Evolutionary conservation across 1,284 basidiomycete species (phyloP).

Genomic region (Apiotrichum domesticum): DNA sequence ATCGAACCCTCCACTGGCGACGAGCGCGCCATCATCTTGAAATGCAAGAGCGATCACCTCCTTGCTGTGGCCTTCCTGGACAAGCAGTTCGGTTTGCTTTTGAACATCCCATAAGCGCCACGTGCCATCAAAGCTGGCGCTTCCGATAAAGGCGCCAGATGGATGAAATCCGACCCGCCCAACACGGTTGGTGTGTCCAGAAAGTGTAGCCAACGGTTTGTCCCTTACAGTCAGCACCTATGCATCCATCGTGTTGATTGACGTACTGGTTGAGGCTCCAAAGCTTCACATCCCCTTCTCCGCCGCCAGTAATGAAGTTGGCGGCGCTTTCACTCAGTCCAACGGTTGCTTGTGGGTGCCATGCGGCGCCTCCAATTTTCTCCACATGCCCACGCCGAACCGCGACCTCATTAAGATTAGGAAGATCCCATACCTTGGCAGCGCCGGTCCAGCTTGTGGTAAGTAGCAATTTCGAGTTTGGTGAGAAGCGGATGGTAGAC

Average conservation of each 20-base stretch:
- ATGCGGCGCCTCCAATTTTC: constrained; percentile 88
- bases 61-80: constrained; percentile 96
- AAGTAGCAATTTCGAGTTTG: constrained; percentile 77
- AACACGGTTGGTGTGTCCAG: constrained; percentile 84
- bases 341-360: constrained; percentile 94
- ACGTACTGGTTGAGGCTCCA: constrained; percentile 76
- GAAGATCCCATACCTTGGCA: constrained; percentile 91
- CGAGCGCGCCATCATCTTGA: constrained; percentile 85
- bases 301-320: constrained; percentile 87
- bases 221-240: constrained; percentile 52
- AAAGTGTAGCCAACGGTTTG: constrained; percentile 68
- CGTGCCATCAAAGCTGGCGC: constrained; percentile 95
- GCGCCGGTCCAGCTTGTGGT: constrained; percentile 95
- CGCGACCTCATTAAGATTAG: constrained; percentile 69
- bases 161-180: constrained; percentile 95
- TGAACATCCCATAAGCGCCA: constrained; percentile 95
- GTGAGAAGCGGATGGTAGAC: constrained; percentile 89
- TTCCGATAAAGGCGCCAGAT: constrained; percentile 83
- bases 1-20: constrained; percentile 70
- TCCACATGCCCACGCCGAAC: constrained; percentile 78
- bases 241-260: background rate
- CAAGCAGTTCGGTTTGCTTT: constrained; percentile 69
- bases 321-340: constrained; percentile 61
- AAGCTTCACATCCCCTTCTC: constrained; percentile 74
- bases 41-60: constrained; percentile 94